Evolutionary conservation across 2,329 filamentous ascomycete species (phyloP).

Genomic region (Cordyceps farinosa): DNA sequence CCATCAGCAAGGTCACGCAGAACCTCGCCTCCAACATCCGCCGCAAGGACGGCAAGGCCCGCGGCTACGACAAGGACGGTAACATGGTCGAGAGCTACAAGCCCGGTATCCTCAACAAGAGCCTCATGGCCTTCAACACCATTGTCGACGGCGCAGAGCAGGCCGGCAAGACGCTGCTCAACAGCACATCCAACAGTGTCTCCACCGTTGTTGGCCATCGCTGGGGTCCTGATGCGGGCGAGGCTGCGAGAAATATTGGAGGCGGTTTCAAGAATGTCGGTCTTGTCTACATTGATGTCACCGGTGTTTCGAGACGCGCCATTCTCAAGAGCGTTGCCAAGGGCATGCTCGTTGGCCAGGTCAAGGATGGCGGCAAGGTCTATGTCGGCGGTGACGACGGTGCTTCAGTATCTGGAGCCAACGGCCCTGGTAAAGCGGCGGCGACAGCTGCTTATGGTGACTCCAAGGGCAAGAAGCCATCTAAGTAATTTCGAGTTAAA

Average conservation of each 20-base stretch:
- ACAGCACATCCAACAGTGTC: conserved; percentile 71
- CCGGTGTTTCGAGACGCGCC: conserved; percentile 83
- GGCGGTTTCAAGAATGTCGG: conserved; percentile 94
- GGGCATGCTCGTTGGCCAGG: conserved; percentile 86
- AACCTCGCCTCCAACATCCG: conserved; percentile 74
- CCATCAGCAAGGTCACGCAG: conserved; percentile 79
- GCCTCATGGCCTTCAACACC: conserved; percentile 92
- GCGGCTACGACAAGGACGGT: conserved; percentile 67
- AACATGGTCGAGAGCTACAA: conserved; percentile 66
- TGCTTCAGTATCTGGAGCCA: conserved; percentile 8
- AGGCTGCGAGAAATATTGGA: conserved; percentile 70
- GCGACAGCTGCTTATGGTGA: conserved; percentile 26
- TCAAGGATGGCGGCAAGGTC: conserved; percentile 68
- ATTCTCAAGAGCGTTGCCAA: conserved; percentile 94
- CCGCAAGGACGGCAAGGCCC: conserved; percentile 49
- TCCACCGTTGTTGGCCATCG: conserved; percentile 83
- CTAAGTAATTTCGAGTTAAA: background rate
- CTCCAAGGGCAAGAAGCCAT: conserved; percentile 17
- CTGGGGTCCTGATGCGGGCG: conserved; percentile 82
- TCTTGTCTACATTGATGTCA: conserved; percentile 93
- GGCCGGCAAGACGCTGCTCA: conserved; percentile 73
- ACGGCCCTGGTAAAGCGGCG: conserved; percentile 16
- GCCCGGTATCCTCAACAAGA: conserved; percentile 91
- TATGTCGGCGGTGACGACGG: conserved; percentile 65
- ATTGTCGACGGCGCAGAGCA: conserved; percentile 92